A percentile compares a stretch with the other conserved stretches of the same genome.
These are phyloP conservation scores for Colletotrichum noveboracense DNA, from an alignment of 2,329 filamentous ascomycete species.

Conservation along the genomic window DNA sequence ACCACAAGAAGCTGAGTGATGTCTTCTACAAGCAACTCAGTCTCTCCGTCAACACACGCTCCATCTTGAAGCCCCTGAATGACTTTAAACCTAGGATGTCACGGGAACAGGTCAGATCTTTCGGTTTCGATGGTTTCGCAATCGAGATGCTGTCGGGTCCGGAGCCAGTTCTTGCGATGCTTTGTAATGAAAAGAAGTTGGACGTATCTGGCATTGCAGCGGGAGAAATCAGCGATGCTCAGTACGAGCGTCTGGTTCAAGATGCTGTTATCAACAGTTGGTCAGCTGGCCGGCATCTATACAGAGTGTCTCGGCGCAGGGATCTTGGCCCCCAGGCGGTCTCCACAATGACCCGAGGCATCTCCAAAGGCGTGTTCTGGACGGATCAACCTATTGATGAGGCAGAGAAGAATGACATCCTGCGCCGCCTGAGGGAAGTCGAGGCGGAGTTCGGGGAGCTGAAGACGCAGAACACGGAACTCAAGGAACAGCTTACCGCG, in stretches of 20 bases:
- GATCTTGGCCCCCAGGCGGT: conserved; percentile 82
- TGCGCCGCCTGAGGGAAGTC: conserved; percentile 54
- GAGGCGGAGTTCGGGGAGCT: conserved; percentile 46
- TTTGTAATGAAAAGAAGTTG: conserved; percentile 76
- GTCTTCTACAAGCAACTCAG: conserved; percentile 67
- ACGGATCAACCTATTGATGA: conserved; percentile 77
- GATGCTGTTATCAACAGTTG: conserved; percentile 68
- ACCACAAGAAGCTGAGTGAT: conserved; percentile 75
- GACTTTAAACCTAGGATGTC: conserved; percentile 61
- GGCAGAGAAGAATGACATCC: conserved; percentile 66
- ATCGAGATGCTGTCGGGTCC: conserved; percentile 83
- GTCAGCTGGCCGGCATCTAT: conserved; percentile 70
- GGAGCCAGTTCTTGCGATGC: conserved; percentile 82
- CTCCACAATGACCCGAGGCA: conserved; percentile 68
- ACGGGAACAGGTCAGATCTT: conserved; percentile 53
- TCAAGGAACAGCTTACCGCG: conserved; percentile 45
- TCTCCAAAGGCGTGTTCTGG: conserved; percentile 72
- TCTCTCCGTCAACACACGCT: conserved; percentile 76
- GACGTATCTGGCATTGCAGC: conserved; percentile 72
- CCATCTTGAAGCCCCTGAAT: conserved; percentile 58
- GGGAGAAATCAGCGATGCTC: conserved; percentile 66
- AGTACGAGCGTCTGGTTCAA: conserved; percentile 69
- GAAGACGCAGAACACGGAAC: conserved; percentile 44
- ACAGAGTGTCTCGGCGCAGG: conserved; percentile 70
- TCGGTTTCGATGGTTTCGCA: conserved; percentile 82